Percentiles rank a stretch among this genome's conserved stretches.
These are phyloP conservation scores for Gossypium raimondii DNA, from an alignment of 345 rosid species.

Conservation along the genomic window DNA sequence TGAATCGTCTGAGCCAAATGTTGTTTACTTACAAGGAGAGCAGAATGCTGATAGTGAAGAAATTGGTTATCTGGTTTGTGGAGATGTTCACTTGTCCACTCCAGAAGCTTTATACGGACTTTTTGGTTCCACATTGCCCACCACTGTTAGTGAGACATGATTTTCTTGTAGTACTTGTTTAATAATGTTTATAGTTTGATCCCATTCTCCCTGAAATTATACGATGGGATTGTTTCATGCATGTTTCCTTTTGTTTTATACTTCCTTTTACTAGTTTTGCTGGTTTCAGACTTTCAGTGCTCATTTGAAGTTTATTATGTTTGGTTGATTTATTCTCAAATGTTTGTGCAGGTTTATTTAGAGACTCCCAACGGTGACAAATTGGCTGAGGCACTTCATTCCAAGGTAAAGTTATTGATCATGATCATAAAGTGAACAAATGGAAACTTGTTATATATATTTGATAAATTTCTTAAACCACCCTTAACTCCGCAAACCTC, in stretches of 20 bases:
- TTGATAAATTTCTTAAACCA: too few relatives aligned
- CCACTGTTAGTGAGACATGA: constrained; percentile 57
- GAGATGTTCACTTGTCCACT: constrained; percentile 60
- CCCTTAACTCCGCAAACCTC: too few relatives aligned
- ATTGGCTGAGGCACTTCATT: constrained; percentile 79
- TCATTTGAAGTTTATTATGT: background rate
- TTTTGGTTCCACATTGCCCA: constrained; percentile 71
- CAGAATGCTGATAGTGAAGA: constrained; percentile 58
- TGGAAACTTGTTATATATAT: too few relatives aligned
- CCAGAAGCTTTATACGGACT: constrained; percentile 61
- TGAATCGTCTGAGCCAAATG: constrained; percentile 52
- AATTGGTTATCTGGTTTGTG: constrained; percentile 62
- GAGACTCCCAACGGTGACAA: constrained; percentile 77
- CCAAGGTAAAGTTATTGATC: constrained; percentile 49
- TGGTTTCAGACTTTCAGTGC: background rate
- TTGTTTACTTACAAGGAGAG: constrained; percentile 86
- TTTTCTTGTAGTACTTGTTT: constrained; percentile 11
- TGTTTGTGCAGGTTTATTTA: constrained; percentile 65
- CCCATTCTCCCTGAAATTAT: constrained; percentile 9
- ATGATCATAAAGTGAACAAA: background rate
- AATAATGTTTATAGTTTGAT: constrained; percentile 6
- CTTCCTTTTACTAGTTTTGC: background rate
- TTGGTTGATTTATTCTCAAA: constrained; percentile 3
- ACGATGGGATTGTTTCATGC: background rate
- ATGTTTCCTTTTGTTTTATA: background rate